Evolutionary conservation across 2,329 filamentous ascomycete genomes (phyloP).

Genomic region (Tolypocladium capitatum): DNA sequence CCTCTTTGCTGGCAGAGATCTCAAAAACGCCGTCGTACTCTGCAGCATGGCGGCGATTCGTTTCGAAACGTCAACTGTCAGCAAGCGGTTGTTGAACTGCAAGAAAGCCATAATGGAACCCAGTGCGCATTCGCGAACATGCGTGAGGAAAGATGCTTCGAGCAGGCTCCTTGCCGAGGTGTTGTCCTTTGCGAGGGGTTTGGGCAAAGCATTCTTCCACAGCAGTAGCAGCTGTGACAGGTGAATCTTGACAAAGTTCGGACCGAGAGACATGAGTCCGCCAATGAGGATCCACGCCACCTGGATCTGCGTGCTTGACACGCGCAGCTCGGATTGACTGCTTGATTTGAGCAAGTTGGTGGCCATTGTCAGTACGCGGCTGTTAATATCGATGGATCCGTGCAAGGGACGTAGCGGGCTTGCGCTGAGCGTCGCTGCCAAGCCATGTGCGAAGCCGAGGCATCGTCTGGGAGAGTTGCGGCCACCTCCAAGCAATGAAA

Average conservation of each 20-base stretch:
- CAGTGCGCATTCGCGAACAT: constrained; percentile 88
- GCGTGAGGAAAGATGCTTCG: constrained; percentile 84
- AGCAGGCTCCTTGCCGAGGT: constrained; percentile 70
- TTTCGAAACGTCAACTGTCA: constrained; percentile 90
- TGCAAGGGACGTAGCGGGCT: constrained; percentile 81
- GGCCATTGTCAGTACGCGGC: constrained; percentile 78
- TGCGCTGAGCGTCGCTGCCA: constrained; percentile 82
- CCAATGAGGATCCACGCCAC: constrained; percentile 97
- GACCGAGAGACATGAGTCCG: constrained; percentile 88
- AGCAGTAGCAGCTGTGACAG: constrained; percentile 82
- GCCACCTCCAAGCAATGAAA: constrained; percentile 61
- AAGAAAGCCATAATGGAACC: constrained; percentile 86
- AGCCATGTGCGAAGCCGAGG: constrained; percentile 79
- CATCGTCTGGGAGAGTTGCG: constrained; percentile 73
- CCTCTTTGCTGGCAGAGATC: constrained; percentile 70
- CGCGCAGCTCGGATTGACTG: constrained; percentile 75
- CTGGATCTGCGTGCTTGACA: constrained; percentile 90
- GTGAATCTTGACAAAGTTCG: constrained; percentile 98
- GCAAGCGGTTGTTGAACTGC: constrained; percentile 79
- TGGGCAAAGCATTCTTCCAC: constrained; percentile 95
- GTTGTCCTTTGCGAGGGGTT: constrained; percentile 86
- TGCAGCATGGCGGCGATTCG: constrained; percentile 89
- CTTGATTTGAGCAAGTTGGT: constrained; percentile 87
- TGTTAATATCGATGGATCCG: constrained; percentile 91
- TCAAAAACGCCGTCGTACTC: constrained; percentile 83